A percentile compares a stretch with the other conserved stretches of the same genome.
These are phyloP conservation scores for Lepidium campestre DNA, from an alignment of 441 rosid genomes.

Conservation along the genomic window DNA sequence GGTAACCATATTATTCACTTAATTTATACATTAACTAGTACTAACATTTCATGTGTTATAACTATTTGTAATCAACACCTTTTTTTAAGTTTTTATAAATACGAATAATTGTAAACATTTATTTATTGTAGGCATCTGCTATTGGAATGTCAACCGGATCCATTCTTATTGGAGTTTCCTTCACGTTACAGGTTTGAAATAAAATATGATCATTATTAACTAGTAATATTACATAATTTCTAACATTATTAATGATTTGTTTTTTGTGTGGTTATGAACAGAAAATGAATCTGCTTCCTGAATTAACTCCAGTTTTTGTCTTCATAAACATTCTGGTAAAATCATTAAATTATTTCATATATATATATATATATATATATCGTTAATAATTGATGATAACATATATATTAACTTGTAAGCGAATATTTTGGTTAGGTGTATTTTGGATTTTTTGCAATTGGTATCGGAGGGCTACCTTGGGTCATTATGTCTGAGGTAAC, in stretches of 20 bases:
- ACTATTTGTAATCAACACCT: not conserved
- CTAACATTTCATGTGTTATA: not conserved
- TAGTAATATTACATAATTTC: not conserved
- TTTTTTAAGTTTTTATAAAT: too few species aligned
- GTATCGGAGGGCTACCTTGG: slow-evolving; percentile 32
- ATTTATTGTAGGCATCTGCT: slow-evolving; percentile 42
- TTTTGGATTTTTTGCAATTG: slow-evolving; percentile 16
- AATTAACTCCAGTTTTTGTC: slow-evolving; percentile 16
- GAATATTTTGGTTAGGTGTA: slow-evolving; percentile 5
- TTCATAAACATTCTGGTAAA: slow-evolving; percentile 15
- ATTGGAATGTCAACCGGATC: slow-evolving; percentile 36
- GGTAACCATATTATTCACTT: not conserved
- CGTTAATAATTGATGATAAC: too few species aligned
- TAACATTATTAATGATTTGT: not conserved
- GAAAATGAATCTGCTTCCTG: slow-evolving; percentile 10
- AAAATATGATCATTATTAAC: not conserved
- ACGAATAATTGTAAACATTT: not conserved
- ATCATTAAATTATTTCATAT: not conserved
- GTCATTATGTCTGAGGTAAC: slow-evolving; percentile 35
- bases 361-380: not conserved
- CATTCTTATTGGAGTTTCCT: slow-evolving; percentile 35
- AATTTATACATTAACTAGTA: not conserved
- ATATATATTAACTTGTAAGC: not conserved
- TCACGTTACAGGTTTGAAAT: slow-evolving; percentile 25
- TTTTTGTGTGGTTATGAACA: not conserved